phyloP scores from a whole-genome alignment of 1,139 yeast genomes.

The Wickerhamomyces sp. region DNA sequence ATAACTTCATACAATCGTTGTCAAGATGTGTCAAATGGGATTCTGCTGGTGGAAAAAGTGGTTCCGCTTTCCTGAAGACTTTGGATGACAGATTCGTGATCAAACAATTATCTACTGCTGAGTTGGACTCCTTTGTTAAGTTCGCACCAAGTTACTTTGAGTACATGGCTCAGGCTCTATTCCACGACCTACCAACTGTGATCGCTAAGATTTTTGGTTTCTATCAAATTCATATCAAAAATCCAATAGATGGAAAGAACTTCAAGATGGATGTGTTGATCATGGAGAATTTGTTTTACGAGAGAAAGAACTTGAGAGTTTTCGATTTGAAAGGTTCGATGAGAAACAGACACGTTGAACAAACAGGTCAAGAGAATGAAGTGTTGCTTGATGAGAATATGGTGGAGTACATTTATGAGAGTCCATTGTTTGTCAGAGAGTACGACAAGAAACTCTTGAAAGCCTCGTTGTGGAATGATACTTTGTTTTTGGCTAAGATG shows the following conservation, averaged over 20 bases:
- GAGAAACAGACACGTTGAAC: conserved; percentile 95
- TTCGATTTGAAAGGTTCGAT: conserved; percentile 97
- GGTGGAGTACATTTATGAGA: conserved; percentile 96
- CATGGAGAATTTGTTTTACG: conserved; percentile 93
- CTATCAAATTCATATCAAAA: conserved; percentile 86
- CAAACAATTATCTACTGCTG: conserved; percentile 83
- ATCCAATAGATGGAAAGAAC: conserved; percentile 66
- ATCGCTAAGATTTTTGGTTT: conserved; percentile 94
- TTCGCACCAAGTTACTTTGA: conserved; percentile 97
- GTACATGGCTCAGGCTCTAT: conserved; percentile 91
- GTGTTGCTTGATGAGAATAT: conserved; percentile 93
- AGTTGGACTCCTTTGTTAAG: conserved; percentile 87
- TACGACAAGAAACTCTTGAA: conserved; percentile 81
- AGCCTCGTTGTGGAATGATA: conserved; percentile 92
- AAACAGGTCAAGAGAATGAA: conserved; percentile 93
- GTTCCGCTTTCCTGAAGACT: conserved; percentile 89
- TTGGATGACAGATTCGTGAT: conserved; percentile 84
- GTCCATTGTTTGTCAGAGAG: conserved; percentile 91
- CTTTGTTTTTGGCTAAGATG: conserved; percentile 90
- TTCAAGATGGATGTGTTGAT: conserved; percentile 88
- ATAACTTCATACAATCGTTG: conserved; percentile 77
- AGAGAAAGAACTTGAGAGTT: conserved; percentile 75
- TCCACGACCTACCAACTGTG: conserved; percentile 91
- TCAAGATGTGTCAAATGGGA: conserved; percentile 96
- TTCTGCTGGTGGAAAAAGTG: conserved; percentile 94